phyloP scores from a whole-genome alignment of 2,329 filamentous ascomycete species.

The Endoconidiophora polonica region DNA sequence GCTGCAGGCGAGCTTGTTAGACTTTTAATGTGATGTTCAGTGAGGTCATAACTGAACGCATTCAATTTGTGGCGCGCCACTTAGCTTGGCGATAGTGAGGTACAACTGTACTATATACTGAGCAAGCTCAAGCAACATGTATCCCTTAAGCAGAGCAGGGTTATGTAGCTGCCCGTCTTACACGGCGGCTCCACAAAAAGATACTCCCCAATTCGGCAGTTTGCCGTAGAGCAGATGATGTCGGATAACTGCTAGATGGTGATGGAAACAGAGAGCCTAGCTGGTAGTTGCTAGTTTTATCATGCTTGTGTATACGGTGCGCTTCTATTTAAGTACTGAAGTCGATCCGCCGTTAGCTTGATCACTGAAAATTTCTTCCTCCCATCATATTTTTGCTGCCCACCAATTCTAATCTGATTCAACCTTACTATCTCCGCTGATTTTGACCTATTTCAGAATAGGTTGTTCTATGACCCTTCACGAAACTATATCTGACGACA shows the following conservation, averaged over 20 bases:
- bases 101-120: background rate
- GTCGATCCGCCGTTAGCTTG: background rate
- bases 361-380: background rate
- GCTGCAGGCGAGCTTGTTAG: too few relatives aligned
- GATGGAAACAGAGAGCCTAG: too few relatives aligned
- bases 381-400: constrained; percentile 1
- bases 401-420: constrained; percentile 3
- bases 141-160: background rate
- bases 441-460: too few relatives aligned
- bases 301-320: background rate
- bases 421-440: background rate
- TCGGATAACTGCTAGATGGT: background rate
- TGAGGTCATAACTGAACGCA: background rate
- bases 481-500: background rate
- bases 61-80: background rate
- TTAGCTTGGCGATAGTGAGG: background rate
- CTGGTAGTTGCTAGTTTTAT: background rate
- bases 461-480: too few relatives aligned
- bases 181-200: too few relatives aligned
- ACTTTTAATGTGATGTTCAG: too few relatives aligned
- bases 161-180: background rate
- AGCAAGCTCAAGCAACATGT: background rate
- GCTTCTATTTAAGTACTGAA: background rate
- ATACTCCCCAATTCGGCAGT: constrained; percentile 1
- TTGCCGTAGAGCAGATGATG: background rate